Evolutionary conservation across 345 rosid genomes (phyloP), one percentile per base, ranked within the genome.

Genomic region (Moricandia arvensis): DNA sequence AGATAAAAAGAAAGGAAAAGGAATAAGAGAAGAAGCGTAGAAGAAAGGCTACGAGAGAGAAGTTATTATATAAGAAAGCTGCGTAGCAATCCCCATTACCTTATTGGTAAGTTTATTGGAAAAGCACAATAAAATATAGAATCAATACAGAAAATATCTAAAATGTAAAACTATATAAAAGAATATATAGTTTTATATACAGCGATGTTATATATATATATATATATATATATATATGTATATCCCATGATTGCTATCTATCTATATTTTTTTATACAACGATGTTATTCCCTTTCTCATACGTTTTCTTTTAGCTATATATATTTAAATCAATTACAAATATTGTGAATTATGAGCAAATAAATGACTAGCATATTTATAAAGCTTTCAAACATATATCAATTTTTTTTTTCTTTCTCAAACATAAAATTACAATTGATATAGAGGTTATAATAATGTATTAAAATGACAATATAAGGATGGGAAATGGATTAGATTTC

Each of bases 41-140:
- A 33, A 65, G 77, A 66, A 70, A 35, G 51, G 73, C 73, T 66
- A 72, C 41, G 72, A 26, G 74, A 55, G 71, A 79, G 71, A 31
- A 29, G 81, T 41, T 68, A 54, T 60, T 78, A 54, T 73, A 78
- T 72, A 68, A 60, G 69, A 72, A 77, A 72, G 59, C 24, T 54
- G 74, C 51, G 49, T 35, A 12, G 61, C 59, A 45, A 26, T 72
- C 15, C 57, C 55, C 62, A 13, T 71, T 76, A 55, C 31, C 34
- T 71, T 63, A 54, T 75, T 54, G 18, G 70, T 63, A 55, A 16
- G 11, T 68, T 49, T 26, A 13, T 16, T 58, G 66, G 38, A 9
- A 59, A 26, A 33, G 12, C 9, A 33, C 26, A 33, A 59, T 24
- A 72, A 21, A 13, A 1, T 21, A 55, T 4, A 13, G 4, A 71